Conservation (phyloP, 2,329 filamentous ascomycete species). For the Ascochyta viciae-villosae region DNA sequence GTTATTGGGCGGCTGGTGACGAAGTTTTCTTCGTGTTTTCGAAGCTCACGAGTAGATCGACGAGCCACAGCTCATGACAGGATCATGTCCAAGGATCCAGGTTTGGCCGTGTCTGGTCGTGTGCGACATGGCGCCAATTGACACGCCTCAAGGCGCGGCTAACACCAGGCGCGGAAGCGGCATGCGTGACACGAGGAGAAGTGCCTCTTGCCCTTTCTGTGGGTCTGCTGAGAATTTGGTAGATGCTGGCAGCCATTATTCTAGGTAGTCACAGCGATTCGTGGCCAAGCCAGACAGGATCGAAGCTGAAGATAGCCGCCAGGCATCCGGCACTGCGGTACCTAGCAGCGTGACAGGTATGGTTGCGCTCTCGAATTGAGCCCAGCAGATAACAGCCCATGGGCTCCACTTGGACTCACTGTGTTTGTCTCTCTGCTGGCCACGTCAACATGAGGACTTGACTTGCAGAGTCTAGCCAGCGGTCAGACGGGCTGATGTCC, state of each 20-base stretch:
- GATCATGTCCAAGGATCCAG: constrained; percentile 11
- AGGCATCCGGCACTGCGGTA: constrained; percentile 8
- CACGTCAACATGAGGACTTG: constrained; percentile 13
- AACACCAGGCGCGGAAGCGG: constrained; percentile 14
- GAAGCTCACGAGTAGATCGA: constrained; percentile 10
- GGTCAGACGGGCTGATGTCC: constrained; percentile 9
- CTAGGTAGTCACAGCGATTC: neutral
- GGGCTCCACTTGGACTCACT: constrained; percentile 5
- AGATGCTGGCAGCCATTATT: neutral
- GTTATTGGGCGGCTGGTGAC: constrained; percentile 2
- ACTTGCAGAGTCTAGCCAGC: constrained; percentile 3
- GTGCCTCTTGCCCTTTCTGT: neutral
- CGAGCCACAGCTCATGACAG: constrained; percentile 13
- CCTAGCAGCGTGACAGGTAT: constrained; percentile 6
- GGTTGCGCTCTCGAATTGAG: neutral
- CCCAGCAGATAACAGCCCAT: neutral
- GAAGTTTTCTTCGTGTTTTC: constrained; percentile 2
- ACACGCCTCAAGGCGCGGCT: constrained; percentile 13
- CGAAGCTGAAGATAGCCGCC: neutral
- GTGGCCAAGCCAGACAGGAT: neutral
- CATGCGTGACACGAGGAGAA: constrained; percentile 7
- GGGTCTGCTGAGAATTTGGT: neutral
- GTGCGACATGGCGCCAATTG: constrained; percentile 16
- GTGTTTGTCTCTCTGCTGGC: constrained; percentile 4
- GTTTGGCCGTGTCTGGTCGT: constrained; percentile 2